Evolutionary conservation across 441 rosid genomes (phyloP).

Genomic region (Metrosideros polymorpha): DNA sequence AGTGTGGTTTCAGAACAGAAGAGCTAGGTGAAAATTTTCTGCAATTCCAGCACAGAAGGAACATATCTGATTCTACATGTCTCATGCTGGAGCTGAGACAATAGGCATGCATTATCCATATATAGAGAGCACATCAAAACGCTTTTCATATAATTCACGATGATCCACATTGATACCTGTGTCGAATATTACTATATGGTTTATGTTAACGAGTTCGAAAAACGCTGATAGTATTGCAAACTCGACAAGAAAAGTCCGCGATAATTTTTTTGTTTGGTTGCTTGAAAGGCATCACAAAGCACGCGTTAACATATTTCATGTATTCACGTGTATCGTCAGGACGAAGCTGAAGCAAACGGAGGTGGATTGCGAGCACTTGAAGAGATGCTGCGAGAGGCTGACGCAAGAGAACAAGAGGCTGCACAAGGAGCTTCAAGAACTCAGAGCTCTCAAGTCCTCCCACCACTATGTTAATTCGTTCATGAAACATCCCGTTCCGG

Average conservation of each 20-base stretch:
- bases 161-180: background rate
- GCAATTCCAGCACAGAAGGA: background rate
- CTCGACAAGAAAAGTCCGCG: background rate
- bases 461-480: background rate
- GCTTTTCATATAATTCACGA: background rate
- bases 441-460: background rate
- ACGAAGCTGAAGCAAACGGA: background rate
- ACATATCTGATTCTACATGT: background rate
- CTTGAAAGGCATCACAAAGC: background rate
- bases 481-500: background rate
- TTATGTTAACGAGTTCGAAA: background rate
- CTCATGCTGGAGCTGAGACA: background rate
- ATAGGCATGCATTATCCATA: background rate
- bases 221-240: background rate
- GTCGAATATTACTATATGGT: background rate
- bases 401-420: slow-evolving; percentile 4
- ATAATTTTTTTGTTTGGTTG: background rate
- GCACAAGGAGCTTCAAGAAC: background rate
- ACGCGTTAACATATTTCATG: background rate
- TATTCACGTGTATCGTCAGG: background rate
- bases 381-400: background rate
- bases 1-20: slow-evolving; percentile 6
- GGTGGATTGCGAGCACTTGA: background rate
- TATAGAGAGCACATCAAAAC: background rate
- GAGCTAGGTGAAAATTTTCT: slow-evolving; percentile 2